Base-by-base conservation (phyloP, 192 early-diverging fungal genomes). In the Coemansia sp. region DNA sequence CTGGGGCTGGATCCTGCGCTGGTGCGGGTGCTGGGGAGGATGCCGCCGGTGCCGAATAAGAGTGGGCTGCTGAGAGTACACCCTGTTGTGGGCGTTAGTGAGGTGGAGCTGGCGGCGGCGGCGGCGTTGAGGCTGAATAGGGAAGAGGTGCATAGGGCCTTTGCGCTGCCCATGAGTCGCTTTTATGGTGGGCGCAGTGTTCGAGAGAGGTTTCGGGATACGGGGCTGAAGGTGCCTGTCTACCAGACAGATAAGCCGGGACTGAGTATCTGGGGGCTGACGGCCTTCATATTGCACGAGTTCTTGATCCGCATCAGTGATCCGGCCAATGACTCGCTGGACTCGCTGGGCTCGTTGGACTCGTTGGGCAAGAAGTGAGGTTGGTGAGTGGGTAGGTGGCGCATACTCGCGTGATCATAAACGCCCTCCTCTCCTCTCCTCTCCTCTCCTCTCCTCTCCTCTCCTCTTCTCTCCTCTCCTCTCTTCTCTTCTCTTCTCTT, bases 201-300 rank as follows among this genome's bases (percentile, higher is more conserved):
- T 8, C 61, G 1, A 5, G 42, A 18, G 8, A 6, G 7, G n/a
- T 91, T 96, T 67, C 67, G 89, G 6, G 65, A 76, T 18, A 74
- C 74, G 0, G 64, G 76, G 2, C 55, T 86, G 18, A 31, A 76
- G 21, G 86, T 92, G 33, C 87, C 90, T 3, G 83, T 81, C 0
- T 95, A 87, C 79, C 57, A 67, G 20, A 81, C 84, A 26, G 75
- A 72, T 53, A 79, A 87, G 60, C 51, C 74, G 35, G 73, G 72
- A 5, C 77, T 86, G 60, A 77, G 80, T 13, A 87, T 93, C 37
- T 93, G 90, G 91, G 91, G 91, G 3, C 68, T 95, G 67, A 95
- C 94, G 0, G 91, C 88, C 4, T 93, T 89, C 75, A 85, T 95
- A 34, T 62, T 95, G 23, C 70, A 91, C 45, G 85, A 78, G 66